These are phyloP conservation scores for Ceratocystiopsis sp. DNA, from an alignment of 2,329 filamentous ascomycete species.

Conservation along the genomic window DNA sequence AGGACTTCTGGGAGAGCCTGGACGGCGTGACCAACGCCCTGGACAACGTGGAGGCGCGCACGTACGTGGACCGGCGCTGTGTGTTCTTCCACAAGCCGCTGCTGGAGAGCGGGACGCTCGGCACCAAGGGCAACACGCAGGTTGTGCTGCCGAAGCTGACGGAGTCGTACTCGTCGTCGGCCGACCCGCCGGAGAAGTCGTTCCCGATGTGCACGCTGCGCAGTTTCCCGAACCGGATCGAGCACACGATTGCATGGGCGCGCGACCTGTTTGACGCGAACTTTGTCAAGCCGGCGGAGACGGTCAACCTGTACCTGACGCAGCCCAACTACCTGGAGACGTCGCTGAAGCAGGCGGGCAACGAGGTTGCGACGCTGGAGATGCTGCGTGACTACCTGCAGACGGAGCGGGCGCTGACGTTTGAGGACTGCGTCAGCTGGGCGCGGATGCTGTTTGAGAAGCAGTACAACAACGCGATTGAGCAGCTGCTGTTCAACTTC, in stretches of 20 bases:
- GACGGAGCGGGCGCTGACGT: slow-evolving; percentile 76
- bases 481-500: slow-evolving; percentile 92
- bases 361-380: slow-evolving; percentile 86
- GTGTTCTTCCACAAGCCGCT: slow-evolving; percentile 97
- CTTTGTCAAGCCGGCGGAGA: slow-evolving; percentile 86
- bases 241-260: slow-evolving; percentile 97
- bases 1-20: slow-evolving; percentile 72
- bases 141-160: slow-evolving; percentile 82
- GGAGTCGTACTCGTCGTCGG: slow-evolving; percentile 88
- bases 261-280: slow-evolving; percentile 89
- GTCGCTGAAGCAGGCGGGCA: slow-evolving; percentile 81
- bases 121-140: slow-evolving; percentile 96
- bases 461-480: slow-evolving; percentile 92
- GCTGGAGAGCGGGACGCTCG: slow-evolving; percentile 92
- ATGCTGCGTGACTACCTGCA: slow-evolving; percentile 81
- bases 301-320: slow-evolving; percentile 83
- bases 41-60: slow-evolving; percentile 93
- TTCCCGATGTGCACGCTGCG: slow-evolving; percentile 98
- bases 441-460: slow-evolving; percentile 86
- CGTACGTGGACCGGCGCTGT: slow-evolving; percentile 88
- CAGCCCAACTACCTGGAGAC: slow-evolving; percentile 80
- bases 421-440: slow-evolving; percentile 96
- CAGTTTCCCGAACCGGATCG: slow-evolving; percentile 95
- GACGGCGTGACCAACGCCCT: slow-evolving; percentile 93
- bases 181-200: slow-evolving; percentile 94